Evolutionary conservation across 202 grass and related monocot genomes (phyloP).

Genomic region (Zoysia matrella): DNA sequence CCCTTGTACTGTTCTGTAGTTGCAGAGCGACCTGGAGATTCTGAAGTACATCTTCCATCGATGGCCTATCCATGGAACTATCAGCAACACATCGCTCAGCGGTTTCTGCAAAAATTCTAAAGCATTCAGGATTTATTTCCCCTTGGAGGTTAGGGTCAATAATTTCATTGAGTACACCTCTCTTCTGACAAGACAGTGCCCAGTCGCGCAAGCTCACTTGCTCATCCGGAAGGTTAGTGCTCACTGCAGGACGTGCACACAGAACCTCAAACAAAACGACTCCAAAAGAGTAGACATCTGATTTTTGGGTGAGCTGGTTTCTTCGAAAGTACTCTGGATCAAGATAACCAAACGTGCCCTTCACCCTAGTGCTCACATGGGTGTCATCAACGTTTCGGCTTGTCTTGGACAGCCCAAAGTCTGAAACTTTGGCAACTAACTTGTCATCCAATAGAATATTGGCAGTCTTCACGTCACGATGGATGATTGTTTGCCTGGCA

Average conservation of each 20-base stretch:
- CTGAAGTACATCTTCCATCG: conserved; percentile 64
- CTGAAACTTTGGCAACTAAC: conserved; percentile 65
- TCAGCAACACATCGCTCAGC: conserved; percentile 64
- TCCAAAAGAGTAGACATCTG: conserved; percentile 77
- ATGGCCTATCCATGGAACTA: conserved; percentile 38
- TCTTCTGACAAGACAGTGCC: conserved; percentile 53
- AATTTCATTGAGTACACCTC: not conserved
- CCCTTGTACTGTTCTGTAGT: conserved; percentile 50
- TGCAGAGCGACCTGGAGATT: conserved; percentile 61
- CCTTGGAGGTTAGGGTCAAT: too few species aligned
- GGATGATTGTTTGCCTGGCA: not conserved
- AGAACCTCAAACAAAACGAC: conserved; percentile 76
- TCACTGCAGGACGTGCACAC: conserved; percentile 53
- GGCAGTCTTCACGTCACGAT: not conserved
- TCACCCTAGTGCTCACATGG: conserved; percentile 67
- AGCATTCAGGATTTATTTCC: conserved; percentile 34
- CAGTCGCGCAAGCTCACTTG: conserved; percentile 71
- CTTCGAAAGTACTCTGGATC: conserved; percentile 72
- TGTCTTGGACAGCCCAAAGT: conserved; percentile 74
- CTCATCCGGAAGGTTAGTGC: conserved; percentile 52
- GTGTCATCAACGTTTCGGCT: conserved; percentile 38
- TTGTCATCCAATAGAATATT: conserved; percentile 72
- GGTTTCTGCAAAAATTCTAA: conserved; percentile 62
- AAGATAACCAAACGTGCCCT: conserved; percentile 71
- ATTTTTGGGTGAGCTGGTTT: conserved; percentile 63